These are phyloP conservation scores for Leptographium flavum DNA, from an alignment of 2,329 filamentous ascomycete species.

Conservation along the genomic window DNA sequence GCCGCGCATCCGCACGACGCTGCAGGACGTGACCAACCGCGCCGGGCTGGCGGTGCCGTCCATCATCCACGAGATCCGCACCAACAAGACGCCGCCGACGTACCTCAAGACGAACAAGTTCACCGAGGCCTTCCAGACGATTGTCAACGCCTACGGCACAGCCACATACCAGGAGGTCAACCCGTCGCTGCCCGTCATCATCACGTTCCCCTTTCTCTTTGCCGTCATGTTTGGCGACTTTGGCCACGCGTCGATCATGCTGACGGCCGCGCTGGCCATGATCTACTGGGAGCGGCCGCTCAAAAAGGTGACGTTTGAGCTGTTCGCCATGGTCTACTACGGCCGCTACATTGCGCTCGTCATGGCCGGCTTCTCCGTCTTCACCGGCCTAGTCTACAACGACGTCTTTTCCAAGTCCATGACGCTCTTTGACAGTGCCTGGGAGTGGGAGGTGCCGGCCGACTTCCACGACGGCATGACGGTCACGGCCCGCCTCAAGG, in stretches of 20 bases:
- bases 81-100: conserved; percentile 93
- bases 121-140: conserved; percentile 95
- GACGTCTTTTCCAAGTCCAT: conserved; percentile 92
- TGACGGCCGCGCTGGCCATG: conserved; percentile 71
- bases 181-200: conserved; percentile 83
- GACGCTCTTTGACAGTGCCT: conserved; percentile 77
- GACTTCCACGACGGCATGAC: conserved; percentile 54
- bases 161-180: conserved; percentile 97
- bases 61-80: conserved; percentile 95
- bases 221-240: conserved; percentile 99
- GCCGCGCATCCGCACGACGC: conserved; percentile 74
- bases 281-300: conserved; percentile 92
- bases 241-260: conserved; percentile 85
- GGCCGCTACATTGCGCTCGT: conserved; percentile 96
- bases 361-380: conserved; percentile 96
- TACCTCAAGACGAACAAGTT: conserved; percentile 98
- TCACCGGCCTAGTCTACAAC: conserved; percentile 95
- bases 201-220: conserved; percentile 98
- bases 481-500: conserved; percentile 46
- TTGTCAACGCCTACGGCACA: conserved; percentile 96
- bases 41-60: conserved; percentile 94
- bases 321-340: conserved; percentile 98
- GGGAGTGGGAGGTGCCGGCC: conserved; percentile 61
- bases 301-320: conserved; percentile 82
- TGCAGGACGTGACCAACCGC: conserved; percentile 92